Percentiles rank a stretch among this genome's conserved stretches.
These are phyloP conservation scores for Rhodocollybia butyracea DNA, from an alignment of 768 basidiomycete genomes.

Conservation along the genomic window DNA sequence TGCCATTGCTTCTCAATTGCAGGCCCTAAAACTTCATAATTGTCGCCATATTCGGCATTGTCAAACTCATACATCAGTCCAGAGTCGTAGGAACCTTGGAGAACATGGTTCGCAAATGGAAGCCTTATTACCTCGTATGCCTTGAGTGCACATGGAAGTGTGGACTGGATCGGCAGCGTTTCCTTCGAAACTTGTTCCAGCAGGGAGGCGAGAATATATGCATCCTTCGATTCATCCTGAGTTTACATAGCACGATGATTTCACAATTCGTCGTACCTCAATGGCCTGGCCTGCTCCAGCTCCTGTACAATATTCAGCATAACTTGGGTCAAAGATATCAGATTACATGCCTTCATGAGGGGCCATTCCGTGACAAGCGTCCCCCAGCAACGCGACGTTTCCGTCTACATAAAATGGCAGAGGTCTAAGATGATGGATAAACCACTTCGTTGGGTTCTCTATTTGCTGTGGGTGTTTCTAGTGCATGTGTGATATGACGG, in stretches of 20 bases:
- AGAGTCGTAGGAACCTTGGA: conserved; percentile 27
- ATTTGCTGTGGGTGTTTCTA: neutral
- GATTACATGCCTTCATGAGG: conserved; percentile 19
- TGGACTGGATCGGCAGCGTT: conserved; percentile 6
- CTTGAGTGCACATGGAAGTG: conserved; percentile 22
- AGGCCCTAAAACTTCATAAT: conserved; percentile 33
- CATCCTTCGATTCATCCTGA: conserved; percentile 17
- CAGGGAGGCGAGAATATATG: conserved; percentile 21
- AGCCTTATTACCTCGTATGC: conserved; percentile 32
- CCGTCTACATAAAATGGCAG: conserved; percentile 34
- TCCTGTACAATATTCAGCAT: neutral
- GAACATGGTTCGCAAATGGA: conserved; percentile 31
- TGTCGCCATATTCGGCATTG: conserved; percentile 30
- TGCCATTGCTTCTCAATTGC: conserved; percentile 40
- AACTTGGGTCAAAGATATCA: neutral
- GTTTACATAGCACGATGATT: neutral
- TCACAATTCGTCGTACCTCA: conserved; percentile 19
- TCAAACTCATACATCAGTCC: conserved; percentile 36
- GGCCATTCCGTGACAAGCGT: conserved; percentile 32
- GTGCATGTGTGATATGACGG: neutral
- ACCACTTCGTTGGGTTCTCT: conserved; percentile 30
- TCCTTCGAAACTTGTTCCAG: conserved; percentile 15
- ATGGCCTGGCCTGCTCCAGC: conserved; percentile 28
- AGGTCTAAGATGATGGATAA: conserved; percentile 29
- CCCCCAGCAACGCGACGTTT: conserved; percentile 40